Evolutionary conservation across 176 grass and related monocot species (phyloP).

Genomic region (Elaeis guineensis): DNA sequence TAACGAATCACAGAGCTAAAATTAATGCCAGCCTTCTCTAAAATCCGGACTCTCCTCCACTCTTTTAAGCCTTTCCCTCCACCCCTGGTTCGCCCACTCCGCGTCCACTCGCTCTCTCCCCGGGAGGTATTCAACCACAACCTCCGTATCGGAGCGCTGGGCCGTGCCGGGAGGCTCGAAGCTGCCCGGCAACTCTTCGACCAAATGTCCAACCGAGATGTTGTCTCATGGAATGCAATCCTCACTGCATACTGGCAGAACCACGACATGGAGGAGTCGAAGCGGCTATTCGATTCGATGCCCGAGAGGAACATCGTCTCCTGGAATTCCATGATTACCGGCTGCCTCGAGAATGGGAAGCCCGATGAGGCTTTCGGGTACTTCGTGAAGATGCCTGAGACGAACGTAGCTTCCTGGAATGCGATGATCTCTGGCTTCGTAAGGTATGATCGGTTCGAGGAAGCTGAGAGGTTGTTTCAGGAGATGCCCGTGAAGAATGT

Average conservation of each 20-base stretch:
- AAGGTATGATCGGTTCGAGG: slow-evolving; percentile 32
- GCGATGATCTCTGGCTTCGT: slow-evolving; percentile 66
- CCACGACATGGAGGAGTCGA: slow-evolving; percentile 37
- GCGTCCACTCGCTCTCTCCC: slow-evolving; percentile 8
- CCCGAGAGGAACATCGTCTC: slow-evolving; percentile 64
- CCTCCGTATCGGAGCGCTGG: slow-evolving; percentile 39
- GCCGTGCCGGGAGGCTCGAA: slow-evolving; percentile 42
- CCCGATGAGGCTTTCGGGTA: slow-evolving; percentile 47
- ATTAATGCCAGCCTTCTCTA: slow-evolving; percentile 16
- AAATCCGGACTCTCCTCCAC: slow-evolving; percentile 14
- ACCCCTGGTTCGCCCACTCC: not conserved
- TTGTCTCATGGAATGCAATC: slow-evolving; percentile 78
- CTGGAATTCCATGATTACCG: slow-evolving; percentile 74
- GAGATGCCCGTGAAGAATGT: slow-evolving; percentile 64
- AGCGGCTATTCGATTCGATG: slow-evolving; percentile 56
- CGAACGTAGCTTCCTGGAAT: slow-evolving; percentile 82
- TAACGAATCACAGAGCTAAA: no score
- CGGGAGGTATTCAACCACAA: slow-evolving; percentile 21
- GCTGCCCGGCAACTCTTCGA: slow-evolving; percentile 74
- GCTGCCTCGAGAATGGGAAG: slow-evolving; percentile 57
- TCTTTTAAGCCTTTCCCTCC: slow-evolving; percentile 5
- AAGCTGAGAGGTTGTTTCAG: slow-evolving; percentile 47
- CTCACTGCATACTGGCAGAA: slow-evolving; percentile 68
- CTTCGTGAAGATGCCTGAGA: slow-evolving; percentile 39
- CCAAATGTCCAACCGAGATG: slow-evolving; percentile 54